A percentile compares a stretch with the other conserved stretches of the same genome.
These are phyloP conservation scores for Prosopis cineraria DNA, from an alignment of 306 rosid genomes.

Conservation along the genomic window DNA sequence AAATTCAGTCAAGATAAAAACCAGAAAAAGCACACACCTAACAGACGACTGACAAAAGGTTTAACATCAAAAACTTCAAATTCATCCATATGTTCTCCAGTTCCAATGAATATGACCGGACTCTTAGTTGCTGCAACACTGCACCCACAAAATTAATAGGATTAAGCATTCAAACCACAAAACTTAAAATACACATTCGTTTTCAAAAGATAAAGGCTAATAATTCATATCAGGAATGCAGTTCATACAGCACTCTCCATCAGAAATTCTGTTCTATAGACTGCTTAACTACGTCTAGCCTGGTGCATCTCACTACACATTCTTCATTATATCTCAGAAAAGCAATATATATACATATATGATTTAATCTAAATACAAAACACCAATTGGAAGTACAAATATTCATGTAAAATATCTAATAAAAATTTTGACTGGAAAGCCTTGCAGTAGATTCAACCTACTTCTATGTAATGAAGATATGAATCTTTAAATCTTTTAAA, in stretches of 20 bases:
- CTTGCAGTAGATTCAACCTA: neutral
- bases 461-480: neutral
- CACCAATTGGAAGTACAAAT: neutral
- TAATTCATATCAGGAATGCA: constrained; percentile 8
- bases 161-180: constrained; percentile 27
- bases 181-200: neutral
- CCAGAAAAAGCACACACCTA: constrained; percentile 46
- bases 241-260: constrained; percentile 1
- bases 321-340: neutral
- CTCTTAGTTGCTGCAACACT: constrained; percentile 90
- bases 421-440: neutral
- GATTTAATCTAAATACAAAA: neutral
- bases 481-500: neutral
- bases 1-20: neutral
- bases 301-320: neutral
- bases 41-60: constrained; percentile 83
- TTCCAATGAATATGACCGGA: constrained; percentile 77
- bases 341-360: neutral
- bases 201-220: constrained; percentile 1
- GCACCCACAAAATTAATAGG: constrained; percentile 28
- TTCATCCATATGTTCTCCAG: constrained; percentile 87
- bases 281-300: neutral
- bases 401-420: neutral
- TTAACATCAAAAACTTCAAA: constrained; percentile 84
- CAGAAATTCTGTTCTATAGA: neutral